These are phyloP conservation scores for Neurospora intermedia DNA, from an alignment of 495 filamentous ascomycete species.

Conservation along the genomic window DNA sequence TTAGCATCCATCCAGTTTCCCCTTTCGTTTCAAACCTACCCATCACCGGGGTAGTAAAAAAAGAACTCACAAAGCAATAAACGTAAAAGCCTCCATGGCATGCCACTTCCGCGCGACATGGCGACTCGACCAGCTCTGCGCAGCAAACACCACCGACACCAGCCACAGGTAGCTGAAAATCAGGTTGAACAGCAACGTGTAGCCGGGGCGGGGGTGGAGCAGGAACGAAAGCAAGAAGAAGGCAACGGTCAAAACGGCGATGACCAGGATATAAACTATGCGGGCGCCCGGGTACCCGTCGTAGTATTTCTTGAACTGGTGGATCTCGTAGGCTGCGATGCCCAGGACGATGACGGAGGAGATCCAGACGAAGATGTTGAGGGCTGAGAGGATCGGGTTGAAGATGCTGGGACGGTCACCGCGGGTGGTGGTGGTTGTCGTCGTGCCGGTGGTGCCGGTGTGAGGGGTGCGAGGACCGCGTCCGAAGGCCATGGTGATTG, in stretches of 20 bases:
- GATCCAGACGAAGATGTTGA: conserved; percentile 35
- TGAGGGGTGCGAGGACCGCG: background rate
- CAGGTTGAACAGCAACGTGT: conserved; percentile 43
- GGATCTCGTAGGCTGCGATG: conserved; percentile 45
- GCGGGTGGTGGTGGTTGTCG: background rate
- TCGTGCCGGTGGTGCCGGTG: background rate
- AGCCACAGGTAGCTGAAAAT: conserved; percentile 58
- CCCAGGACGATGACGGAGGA: conserved; percentile 53
- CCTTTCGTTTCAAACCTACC: too few species aligned
- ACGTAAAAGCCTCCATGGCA: conserved; percentile 49
- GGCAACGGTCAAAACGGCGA: conserved; percentile 45
- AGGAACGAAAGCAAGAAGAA: conserved; percentile 50
- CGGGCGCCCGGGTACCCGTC: conserved; percentile 27
- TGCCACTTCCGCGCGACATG: conserved; percentile 28
- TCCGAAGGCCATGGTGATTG: background rate
- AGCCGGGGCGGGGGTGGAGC: conserved; percentile 38
- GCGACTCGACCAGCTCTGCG: conserved; percentile 29
- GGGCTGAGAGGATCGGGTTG: conserved; percentile 18
- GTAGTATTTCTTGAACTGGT: background rate
- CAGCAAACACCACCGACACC: conserved; percentile 48
- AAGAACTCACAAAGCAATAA: conserved; percentile 48
- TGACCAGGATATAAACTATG: conserved; percentile 45
- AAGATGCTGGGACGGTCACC: background rate
- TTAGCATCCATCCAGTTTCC: conserved; percentile 10
- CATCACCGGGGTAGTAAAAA: too few species aligned